Conservation (phyloP, 2,329 filamentous ascomycete species). For the Epichloe bromicola region DNA sequence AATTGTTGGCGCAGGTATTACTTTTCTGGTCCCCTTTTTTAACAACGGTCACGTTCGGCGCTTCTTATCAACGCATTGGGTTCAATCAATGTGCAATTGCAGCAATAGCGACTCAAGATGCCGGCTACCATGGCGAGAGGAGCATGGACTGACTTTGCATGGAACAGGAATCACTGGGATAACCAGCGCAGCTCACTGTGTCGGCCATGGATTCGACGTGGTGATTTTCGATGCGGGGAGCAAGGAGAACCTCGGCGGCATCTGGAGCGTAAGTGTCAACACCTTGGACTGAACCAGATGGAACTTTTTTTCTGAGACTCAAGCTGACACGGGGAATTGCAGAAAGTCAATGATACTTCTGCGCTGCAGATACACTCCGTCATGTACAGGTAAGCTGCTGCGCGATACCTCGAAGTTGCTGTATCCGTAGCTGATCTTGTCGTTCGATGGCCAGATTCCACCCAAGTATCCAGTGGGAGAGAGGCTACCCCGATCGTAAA, state of each 20-base stretch:
- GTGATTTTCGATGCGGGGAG: slow-evolving; percentile 63
- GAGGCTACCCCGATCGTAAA: slow-evolving; percentile 64
- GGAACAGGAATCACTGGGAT: slow-evolving; percentile 59
- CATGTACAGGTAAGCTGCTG: slow-evolving; percentile 52
- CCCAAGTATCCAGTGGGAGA: slow-evolving; percentile 60
- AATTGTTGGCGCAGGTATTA: slow-evolving; percentile 59
- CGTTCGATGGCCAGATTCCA: slow-evolving; percentile 40
- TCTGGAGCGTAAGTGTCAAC: slow-evolving; percentile 53
- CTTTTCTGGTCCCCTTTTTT: slow-evolving; percentile 8
- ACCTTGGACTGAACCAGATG: not conserved
- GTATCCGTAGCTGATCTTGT: not conserved
- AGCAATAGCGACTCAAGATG: no score
- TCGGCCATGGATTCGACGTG: slow-evolving; percentile 76
- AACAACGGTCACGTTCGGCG: not conserved
- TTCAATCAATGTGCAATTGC: no score
- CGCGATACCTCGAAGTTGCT: not conserved
- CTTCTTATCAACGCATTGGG: not conserved
- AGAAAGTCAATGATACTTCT: slow-evolving; percentile 72
- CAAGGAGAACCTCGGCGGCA: slow-evolving; percentile 57
- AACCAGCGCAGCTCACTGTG: slow-evolving; percentile 67
- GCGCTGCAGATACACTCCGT: slow-evolving; percentile 72
- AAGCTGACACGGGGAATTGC: not conserved
- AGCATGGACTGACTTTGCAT: not conserved
- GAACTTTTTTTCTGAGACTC: not conserved
- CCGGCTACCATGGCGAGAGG: no score